phyloP scores from a whole-genome alignment of 129 eudicot species.

The Dittrichia graveolens region DNA sequence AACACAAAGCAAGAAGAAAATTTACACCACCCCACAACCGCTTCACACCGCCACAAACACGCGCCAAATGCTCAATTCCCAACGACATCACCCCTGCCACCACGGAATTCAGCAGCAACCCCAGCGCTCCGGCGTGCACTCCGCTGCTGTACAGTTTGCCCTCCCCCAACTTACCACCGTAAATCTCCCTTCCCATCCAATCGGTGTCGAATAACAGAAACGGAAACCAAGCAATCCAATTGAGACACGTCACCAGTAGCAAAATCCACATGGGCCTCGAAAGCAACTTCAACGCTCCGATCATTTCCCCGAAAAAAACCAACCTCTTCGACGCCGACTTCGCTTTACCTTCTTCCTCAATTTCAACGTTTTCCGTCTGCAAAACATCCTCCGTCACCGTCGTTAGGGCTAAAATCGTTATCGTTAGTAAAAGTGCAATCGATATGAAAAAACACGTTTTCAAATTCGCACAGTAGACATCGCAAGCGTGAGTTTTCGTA shows the following conservation, averaged over 20 bases:
- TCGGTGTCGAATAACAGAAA: constrained; percentile 82
- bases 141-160: constrained; percentile 48
- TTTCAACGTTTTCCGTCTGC: constrained; percentile 12
- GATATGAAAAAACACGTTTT: constrained; percentile 62
- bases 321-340: constrained; percentile 10
- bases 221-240: constrained; percentile 94
- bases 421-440: constrained; percentile 25
- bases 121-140: constrained; percentile 73
- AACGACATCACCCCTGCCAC: constrained; percentile 67
- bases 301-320: constrained; percentile 54
- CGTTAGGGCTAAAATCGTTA: constrained; percentile 32
- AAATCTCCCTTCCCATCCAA: constrained; percentile 88
- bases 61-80: constrained; percentile 40
- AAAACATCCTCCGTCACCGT: constrained; percentile 30
- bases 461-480: constrained; percentile 65
- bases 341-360: neutral
- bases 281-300: constrained; percentile 58
- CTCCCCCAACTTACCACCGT: constrained; percentile 54
- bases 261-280: constrained; percentile 75
- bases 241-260: constrained; percentile 68
- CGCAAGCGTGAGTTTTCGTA: constrained; percentile 60
- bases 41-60: constrained; percentile 59
- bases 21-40: constrained; percentile 75
- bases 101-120: constrained; percentile 65
- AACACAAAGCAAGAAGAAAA: constrained; percentile 52